These are phyloP conservation scores for Thraustochytrium striatum DNA, from an alignment of 352 stramenopile species.

Conservation along the genomic window DNA sequence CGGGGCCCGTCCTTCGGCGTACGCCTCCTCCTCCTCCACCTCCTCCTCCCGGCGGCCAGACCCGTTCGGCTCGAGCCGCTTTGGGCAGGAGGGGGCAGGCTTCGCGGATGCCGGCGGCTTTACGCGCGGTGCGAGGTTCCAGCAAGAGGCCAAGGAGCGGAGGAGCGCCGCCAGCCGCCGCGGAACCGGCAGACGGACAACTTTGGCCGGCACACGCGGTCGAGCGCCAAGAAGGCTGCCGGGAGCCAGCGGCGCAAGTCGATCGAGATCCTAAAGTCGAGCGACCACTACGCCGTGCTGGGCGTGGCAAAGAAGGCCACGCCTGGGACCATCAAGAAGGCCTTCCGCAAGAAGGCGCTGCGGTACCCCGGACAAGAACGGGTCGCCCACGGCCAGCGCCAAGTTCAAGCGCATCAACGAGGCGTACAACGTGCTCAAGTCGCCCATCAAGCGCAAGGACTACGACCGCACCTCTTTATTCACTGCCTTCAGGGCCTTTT, in stretches of 20 bases:
- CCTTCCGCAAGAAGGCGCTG: constrained; percentile 88
- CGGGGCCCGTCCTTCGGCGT: too few relatives aligned
- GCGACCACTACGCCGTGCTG: constrained; percentile 74
- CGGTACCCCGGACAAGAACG: constrained; percentile 93
- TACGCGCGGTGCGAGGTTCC: too few relatives aligned
- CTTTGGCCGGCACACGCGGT: too few relatives aligned
- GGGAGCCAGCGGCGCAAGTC: background rate
- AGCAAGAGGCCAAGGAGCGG: too few relatives aligned
- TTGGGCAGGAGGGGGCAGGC: too few relatives aligned
- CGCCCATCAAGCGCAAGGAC: constrained; percentile 62
- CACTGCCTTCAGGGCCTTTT: background rate
- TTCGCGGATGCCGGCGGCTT: too few relatives aligned
- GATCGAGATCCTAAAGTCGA: constrained; percentile 65
- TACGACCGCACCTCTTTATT: constrained; percentile 63
- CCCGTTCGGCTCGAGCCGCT: too few relatives aligned
- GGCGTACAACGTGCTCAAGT: constrained; percentile 80
- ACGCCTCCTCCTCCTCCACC: too few relatives aligned
- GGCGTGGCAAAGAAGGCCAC: constrained; percentile 49
- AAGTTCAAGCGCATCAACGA: constrained; percentile 86
- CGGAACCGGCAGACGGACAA: too few relatives aligned
- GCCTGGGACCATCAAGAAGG: constrained; percentile 74
- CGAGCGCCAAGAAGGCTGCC: constrained; percentile 3
- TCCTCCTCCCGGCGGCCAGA: too few relatives aligned
- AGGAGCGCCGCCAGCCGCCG: too few relatives aligned
- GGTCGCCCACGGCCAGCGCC: constrained; percentile 69